Evolutionary conservation across 1,284 basidiomycete genomes (phyloP), one percentile per base, ranked within the genome.

Genomic region (Naganishia sp.): DNA sequence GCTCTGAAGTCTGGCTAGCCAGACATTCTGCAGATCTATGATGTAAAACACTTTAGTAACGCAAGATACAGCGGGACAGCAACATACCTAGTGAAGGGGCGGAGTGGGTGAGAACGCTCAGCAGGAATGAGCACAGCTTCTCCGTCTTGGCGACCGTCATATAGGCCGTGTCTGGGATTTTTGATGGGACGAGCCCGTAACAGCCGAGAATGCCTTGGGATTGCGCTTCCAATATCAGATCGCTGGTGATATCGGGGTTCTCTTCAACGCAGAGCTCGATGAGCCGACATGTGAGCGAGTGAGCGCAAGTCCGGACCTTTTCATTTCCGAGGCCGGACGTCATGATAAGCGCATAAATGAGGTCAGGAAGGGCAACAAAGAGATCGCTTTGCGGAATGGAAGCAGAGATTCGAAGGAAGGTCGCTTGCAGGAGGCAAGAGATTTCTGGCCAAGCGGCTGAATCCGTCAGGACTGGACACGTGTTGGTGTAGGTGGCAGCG

Each of bases 1-100:
- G 64, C 92, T 88, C 87, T 94, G 92, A 90, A 94, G 93, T 46
- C 94, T 84, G 31, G 93, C 91, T 66, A 90, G 86, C 94, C 94
- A 97, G 16, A 90, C 86, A 75, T 97, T 97, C 48, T 91, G 82
- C 11, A 93, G 82, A 61, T 92, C 94, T 92, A 68, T 39, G 1
- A 28, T n/a, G 21, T 1, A 13, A 11, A 3, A 55, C 6, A 11
- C 9, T 21, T 23, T 6, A 33, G 36, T 13, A 6, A 21, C n/a
- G 16, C 23, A 13, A n/a, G 15, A 39, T n/a, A 33, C 28, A 21
- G 15, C 61, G 31, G 52, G 54, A 13, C n/a, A 1, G 25, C 39
- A n/a, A 74, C 83, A 68, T 69, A 91, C 91, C 90, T 74, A 81
- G 84, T 15, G 86, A 85, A 18, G 86, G 86, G 0, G 90, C 83